phyloP scores from a whole-genome alignment of 2,329 filamentous ascomycete species.

The Colletotrichum kahawae region DNA sequence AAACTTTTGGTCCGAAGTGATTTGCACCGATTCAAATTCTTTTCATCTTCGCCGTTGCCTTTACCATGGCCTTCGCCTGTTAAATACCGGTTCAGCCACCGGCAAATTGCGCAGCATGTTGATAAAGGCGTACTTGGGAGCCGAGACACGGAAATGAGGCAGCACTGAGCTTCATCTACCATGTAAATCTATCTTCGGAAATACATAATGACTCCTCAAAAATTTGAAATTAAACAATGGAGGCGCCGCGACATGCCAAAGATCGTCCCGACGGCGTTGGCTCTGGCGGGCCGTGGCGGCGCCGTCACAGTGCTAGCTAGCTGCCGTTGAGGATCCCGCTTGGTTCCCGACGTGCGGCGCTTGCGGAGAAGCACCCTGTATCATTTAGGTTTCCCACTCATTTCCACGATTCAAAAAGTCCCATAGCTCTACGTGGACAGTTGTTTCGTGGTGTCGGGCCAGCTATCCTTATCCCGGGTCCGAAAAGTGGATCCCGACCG shows the following conservation, averaged over 20 bases:
- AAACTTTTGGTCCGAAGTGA: background rate
- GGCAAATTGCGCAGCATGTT: background rate
- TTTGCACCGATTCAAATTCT: background rate
- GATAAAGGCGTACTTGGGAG: background rate
- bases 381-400: fast-evolving
- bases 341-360: too few relatives aligned
- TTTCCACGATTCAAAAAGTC: background rate
- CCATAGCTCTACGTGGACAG: background rate
- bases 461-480: background rate
- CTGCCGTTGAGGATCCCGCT: background rate
- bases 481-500: background rate
- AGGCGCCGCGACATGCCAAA: background rate
- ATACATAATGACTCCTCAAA: background rate
- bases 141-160: background rate
- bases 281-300: background rate
- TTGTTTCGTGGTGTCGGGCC: background rate
- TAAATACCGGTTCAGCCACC: background rate
- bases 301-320: background rate
- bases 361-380: fast-evolving
- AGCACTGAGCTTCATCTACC: background rate
- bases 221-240: background rate
- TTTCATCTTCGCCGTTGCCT: background rate
- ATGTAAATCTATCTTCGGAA: too few relatives aligned
- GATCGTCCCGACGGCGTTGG: background rate
- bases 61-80: too few relatives aligned